A percentile compares a stretch with the other conserved stretches of the same genome.
Evolutionary conservation across 2,329 filamentous ascomycete genomes (phyloP).

Genomic region (Zymoseptoria pseudotritici): DNA sequence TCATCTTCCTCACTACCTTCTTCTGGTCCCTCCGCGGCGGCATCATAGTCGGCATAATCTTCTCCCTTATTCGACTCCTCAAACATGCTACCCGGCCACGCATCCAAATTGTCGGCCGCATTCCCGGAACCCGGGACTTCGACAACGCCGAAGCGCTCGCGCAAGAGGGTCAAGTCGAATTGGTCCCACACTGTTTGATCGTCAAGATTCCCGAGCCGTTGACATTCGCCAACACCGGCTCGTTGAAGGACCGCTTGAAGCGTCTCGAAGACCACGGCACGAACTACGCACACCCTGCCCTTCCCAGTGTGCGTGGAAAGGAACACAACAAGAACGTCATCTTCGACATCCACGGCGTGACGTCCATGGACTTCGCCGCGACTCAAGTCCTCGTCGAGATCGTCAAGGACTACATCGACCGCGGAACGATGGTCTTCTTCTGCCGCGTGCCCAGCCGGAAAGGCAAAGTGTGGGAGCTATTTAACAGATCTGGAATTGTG

Average conservation of each 20-base stretch:
- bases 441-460: conserved; percentile 46
- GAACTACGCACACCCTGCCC: conserved; percentile 71
- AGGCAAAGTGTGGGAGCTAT: conserved; percentile 60
- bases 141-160: conserved; percentile 65
- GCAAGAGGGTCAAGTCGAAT: conserved; percentile 53
- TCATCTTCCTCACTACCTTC: conserved; percentile 86
- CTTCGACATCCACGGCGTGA: conserved; percentile 97
- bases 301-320: conserved; percentile 68
- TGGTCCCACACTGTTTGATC: conserved; percentile 85
- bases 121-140: conserved; percentile 70
- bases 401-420: conserved; percentile 67
- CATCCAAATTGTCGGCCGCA: conserved; percentile 90
- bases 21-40: conserved; percentile 92
- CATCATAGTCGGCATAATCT: conserved; percentile 86
- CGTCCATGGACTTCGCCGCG: conserved; percentile 84
- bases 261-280: conserved; percentile 90
- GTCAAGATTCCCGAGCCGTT: conserved; percentile 96
- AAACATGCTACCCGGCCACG: conserved; percentile 83
- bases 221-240: conserved; percentile 90
- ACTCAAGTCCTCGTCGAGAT: conserved; percentile 89
- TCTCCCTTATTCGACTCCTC: conserved; percentile 84
- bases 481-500: conserved; percentile 76
- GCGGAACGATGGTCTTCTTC: conserved; percentile 72
- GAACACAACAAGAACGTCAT: conserved; percentile 87
- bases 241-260: conserved; percentile 74